Conservation (phyloP, 441 rosid species). For the Theobroma grandiflorum region DNA sequence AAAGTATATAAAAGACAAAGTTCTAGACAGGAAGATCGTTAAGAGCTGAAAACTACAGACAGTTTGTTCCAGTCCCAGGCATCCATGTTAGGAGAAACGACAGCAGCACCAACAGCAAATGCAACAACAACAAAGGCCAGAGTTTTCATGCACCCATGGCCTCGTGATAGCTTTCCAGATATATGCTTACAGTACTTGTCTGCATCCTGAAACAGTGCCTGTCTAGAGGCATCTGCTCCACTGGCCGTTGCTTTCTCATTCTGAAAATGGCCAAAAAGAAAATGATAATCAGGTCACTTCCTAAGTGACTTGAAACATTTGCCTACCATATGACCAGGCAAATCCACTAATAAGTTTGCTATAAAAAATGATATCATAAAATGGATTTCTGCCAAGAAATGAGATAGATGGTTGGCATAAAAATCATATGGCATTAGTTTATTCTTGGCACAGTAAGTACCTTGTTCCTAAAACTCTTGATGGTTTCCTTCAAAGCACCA, state of each 20-base stretch:
- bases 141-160: conserved; percentile 57
- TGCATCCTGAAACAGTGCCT: conserved; percentile 55
- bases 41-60: conserved; percentile 38
- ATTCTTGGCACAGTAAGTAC: conserved; percentile 39
- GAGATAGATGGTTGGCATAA: not conserved
- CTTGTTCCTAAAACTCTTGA: conserved; percentile 74
- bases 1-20: conserved; percentile 18
- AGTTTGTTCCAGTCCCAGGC: conserved; percentile 54
- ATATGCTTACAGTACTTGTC: conserved; percentile 73
- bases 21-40: conserved; percentile 22
- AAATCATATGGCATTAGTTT: not conserved
- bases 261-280: conserved; percentile 39
- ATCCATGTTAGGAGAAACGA: conserved; percentile 47
- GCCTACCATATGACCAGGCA: not conserved
- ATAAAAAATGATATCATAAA: not conserved
- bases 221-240: conserved; percentile 46
- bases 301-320: not conserved
- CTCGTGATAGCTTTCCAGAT: conserved; percentile 51
- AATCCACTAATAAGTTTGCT: not conserved
- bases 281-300: not conserved
- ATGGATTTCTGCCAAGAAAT: not conserved
- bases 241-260: conserved; percentile 65
- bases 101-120: conserved; percentile 59
- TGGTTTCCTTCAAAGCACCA: conserved; percentile 58
- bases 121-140: conserved; percentile 45